These are phyloP conservation scores for Dillenia suffruticosa DNA, from an alignment of 164 flowering plant species.

Conservation along the genomic window DNA sequence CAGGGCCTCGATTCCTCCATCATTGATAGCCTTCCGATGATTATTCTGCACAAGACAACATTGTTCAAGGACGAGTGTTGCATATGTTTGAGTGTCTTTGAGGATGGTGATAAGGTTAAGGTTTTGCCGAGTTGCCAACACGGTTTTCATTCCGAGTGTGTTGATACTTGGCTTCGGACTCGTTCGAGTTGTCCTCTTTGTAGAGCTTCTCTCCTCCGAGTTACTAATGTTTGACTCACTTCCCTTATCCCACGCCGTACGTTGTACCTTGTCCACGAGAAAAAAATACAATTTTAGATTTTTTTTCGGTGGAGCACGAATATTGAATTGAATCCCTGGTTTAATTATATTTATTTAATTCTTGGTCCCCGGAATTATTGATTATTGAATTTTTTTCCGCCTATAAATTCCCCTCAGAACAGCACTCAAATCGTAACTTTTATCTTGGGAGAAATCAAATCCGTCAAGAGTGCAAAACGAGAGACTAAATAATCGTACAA, in stretches of 20 bases:
- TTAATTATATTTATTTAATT: too few species aligned
- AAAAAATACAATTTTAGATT: too few species aligned
- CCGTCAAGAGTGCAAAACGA: too few species aligned
- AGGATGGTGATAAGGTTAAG: slow-evolving; percentile 62
- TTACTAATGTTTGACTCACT: slow-evolving; percentile 17
- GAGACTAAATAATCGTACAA: too few species aligned
- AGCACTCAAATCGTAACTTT: too few species aligned
- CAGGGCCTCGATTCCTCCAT: slow-evolving; percentile 27
- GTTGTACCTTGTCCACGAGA: too few species aligned
- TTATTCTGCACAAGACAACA: slow-evolving; percentile 20
- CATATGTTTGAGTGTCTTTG: slow-evolving; percentile 58
- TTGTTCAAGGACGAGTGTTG: slow-evolving; percentile 43
- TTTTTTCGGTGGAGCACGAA: too few species aligned
- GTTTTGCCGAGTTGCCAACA: slow-evolving; percentile 67
- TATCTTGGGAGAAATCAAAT: too few species aligned
- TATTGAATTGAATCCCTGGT: too few species aligned
- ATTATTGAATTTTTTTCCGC: too few species aligned
- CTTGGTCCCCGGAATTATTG: too few species aligned
- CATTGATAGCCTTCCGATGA: slow-evolving; percentile 43
- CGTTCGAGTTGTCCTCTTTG: slow-evolving; percentile 84
- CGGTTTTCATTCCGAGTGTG: slow-evolving; percentile 60
- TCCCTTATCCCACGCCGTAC: background rate
- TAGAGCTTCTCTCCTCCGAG: slow-evolving; percentile 45
- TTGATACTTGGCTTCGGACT: slow-evolving; percentile 64
- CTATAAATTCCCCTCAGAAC: too few species aligned